These are phyloP conservation scores for Backusella psychrophila DNA, from an alignment of 192 early-diverging fungal genomes.

Conservation along the genomic window DNA sequence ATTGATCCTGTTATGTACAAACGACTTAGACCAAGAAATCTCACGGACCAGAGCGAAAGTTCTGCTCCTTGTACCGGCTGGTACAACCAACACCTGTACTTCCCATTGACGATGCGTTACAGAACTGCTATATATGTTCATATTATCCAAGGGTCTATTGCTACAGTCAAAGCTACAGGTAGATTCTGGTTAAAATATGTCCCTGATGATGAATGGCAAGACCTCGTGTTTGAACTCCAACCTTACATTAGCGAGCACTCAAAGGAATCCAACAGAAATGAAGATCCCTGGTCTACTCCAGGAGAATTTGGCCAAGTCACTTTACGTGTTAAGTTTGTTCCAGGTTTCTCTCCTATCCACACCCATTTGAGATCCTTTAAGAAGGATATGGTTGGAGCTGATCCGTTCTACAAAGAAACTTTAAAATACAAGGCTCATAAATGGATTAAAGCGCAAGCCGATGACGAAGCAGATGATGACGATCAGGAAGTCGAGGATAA, in stretches of 20 bases:
- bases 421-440: slow-evolving; percentile 11
- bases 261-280: slow-evolving; percentile 28
- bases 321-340: slow-evolving; percentile 18
- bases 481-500: neutral
- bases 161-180: slow-evolving; percentile 6
- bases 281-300: slow-evolving; percentile 10
- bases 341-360: slow-evolving; percentile 29
- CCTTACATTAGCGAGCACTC: neutral
- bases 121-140: slow-evolving; percentile 27
- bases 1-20: slow-evolving; percentile 22
- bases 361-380: slow-evolving; percentile 14
- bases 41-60: neutral
- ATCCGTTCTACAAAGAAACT: slow-evolving; percentile 24
- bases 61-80: neutral
- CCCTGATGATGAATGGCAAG: slow-evolving; percentile 18
- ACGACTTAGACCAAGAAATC: slow-evolving; percentile 8
- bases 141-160: neutral
- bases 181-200: slow-evolving; percentile 20
- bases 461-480: neutral
- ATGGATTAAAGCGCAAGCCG: slow-evolving; percentile 16
- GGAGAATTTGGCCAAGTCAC: slow-evolving; percentile 16
- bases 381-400: slow-evolving; percentile 27
- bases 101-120: slow-evolving; percentile 30
- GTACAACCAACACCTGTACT: slow-evolving; percentile 17
- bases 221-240: slow-evolving; percentile 17